These are phyloP conservation scores for Lotus japonicus DNA, from an alignment of 306 rosid species.

Conservation along the genomic window DNA sequence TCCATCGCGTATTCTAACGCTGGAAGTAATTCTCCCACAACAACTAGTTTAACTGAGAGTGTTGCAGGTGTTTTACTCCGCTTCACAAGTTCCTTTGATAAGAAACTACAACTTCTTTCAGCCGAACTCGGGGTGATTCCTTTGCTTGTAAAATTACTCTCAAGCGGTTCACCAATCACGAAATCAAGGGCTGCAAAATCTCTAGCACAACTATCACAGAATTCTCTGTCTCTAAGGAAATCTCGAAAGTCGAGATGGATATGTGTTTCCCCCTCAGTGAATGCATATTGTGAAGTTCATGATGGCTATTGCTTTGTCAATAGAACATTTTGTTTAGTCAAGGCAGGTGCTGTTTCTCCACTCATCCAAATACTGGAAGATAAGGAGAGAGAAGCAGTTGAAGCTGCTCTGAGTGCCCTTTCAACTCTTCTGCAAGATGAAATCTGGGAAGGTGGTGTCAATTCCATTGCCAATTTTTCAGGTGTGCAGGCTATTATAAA, in stretches of 20 bases:
- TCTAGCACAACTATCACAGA: conserved; percentile 74
- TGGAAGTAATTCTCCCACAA: conserved; percentile 28
- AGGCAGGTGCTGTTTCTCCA: conserved; percentile 62
- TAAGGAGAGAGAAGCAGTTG: conserved; percentile 58
- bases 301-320: conserved; percentile 57
- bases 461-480: conserved; percentile 44
- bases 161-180: conserved; percentile 45
- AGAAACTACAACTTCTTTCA: conserved; percentile 59
- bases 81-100: conserved; percentile 70
- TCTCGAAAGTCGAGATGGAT: conserved; percentile 52
- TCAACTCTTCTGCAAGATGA: conserved; percentile 75
- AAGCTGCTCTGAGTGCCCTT: conserved; percentile 58
- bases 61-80: conserved; percentile 46
- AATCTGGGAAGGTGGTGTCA: conserved; percentile 73
- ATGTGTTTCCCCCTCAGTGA: conserved; percentile 52
- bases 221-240: conserved; percentile 52
- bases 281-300: conserved; percentile 68
- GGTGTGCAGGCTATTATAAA: conserved; percentile 58
- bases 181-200: conserved; percentile 72
- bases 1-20: conserved; percentile 38
- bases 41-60: conserved; percentile 37
- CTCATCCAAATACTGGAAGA: conserved; percentile 61
- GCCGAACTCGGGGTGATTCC: conserved; percentile 78
- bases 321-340: conserved; percentile 72
- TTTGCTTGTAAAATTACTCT: conserved; percentile 64